Conservation (phyloP, 1,284 basidiomycete species). For the Leccinum huronense region DNA sequence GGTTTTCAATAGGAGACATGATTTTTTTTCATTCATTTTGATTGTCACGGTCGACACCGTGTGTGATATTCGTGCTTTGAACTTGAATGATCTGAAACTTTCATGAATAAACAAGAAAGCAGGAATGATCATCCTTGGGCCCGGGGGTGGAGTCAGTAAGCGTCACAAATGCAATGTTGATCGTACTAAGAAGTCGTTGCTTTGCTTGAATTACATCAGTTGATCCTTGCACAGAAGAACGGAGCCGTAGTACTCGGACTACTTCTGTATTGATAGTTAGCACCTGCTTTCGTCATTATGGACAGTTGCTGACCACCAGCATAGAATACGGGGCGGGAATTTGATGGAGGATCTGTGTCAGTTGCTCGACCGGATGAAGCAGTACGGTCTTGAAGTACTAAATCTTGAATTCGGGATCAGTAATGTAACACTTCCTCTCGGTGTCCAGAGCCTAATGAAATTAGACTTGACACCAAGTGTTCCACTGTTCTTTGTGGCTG, state of each 20-base stretch:
- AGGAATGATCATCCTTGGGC: conserved; percentile 92
- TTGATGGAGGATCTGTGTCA: conserved; percentile 91
- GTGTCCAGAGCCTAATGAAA: conserved; percentile 46
- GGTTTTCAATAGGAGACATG: conserved; percentile 96
- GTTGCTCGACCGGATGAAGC: conserved; percentile 99
- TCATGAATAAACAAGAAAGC: conserved; percentile 83
- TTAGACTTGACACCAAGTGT: conserved; percentile 8
- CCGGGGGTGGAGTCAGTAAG: conserved; percentile 94
- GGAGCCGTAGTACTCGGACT: conserved; percentile 75
- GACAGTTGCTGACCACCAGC: conserved; percentile 11
- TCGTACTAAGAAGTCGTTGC: conserved; percentile 53
- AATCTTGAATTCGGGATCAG: conserved; percentile 86
- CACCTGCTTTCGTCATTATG: conserved; percentile 4
- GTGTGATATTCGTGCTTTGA: conserved; percentile 87
- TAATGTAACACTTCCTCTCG: conserved; percentile 56
- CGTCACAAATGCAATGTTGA: conserved; percentile 99
- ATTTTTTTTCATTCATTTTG: conserved; percentile 98
- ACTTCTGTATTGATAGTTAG: conserved; percentile 89
- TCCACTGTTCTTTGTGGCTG: conserved; percentile 41
- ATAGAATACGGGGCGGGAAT: conserved; percentile 97
- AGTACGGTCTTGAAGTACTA: conserved; percentile 89
- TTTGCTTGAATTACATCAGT: not conserved
- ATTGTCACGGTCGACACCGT: conserved; percentile 82
- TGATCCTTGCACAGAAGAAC: conserved; percentile 66
- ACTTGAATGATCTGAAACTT: conserved; percentile 66